phyloP scores from a whole-genome alignment of 768 basidiomycete genomes.

The Hypholoma sublateritium region DNA sequence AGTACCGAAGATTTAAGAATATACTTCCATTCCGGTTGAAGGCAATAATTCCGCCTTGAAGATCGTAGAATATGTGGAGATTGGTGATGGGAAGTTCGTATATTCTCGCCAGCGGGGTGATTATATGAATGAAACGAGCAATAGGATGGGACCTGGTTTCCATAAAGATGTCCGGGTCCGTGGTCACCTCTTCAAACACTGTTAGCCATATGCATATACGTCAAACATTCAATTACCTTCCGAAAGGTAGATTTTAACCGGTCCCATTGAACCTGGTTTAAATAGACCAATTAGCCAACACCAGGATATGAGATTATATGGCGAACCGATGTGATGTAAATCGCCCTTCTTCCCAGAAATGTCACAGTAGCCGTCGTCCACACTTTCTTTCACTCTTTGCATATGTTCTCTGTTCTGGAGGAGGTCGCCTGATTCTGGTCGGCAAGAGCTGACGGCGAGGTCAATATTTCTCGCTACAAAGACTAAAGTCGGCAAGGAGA shows the following conservation, averaged over 20 bases:
- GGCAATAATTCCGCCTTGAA: constrained; percentile 79
- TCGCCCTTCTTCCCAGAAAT: constrained; percentile 63
- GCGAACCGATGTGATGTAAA: constrained; percentile 59
- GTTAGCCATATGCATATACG: not conserved
- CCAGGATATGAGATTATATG: not conserved
- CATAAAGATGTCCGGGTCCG: constrained; percentile 45
- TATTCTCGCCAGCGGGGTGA: constrained; percentile 63
- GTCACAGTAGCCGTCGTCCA: constrained; percentile 86
- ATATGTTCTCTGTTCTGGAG: constrained; percentile 67
- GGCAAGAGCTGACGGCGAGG: constrained; percentile 72
- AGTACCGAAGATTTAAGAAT: constrained; percentile 87
- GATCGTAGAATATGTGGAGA: constrained; percentile 87
- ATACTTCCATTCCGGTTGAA: constrained; percentile 91
- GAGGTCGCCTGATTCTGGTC: constrained; percentile 60
- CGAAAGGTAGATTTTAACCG: constrained; percentile 61
- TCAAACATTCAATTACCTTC: constrained; percentile 44
- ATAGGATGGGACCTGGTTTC: constrained; percentile 53
- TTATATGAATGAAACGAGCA: constrained; percentile 71
- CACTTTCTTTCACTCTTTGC: constrained; percentile 69
- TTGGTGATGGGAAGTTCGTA: constrained; percentile 74
- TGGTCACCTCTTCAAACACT: constrained; percentile 49
- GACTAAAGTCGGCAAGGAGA: constrained; percentile 7
- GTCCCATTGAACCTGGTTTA: constrained; percentile 55
- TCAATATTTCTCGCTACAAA: constrained; percentile 60
- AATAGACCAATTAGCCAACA: not conserved